These are phyloP conservation scores for Arabis alpina DNA, from an alignment of 345 rosid genomes.

Conservation along the genomic window DNA sequence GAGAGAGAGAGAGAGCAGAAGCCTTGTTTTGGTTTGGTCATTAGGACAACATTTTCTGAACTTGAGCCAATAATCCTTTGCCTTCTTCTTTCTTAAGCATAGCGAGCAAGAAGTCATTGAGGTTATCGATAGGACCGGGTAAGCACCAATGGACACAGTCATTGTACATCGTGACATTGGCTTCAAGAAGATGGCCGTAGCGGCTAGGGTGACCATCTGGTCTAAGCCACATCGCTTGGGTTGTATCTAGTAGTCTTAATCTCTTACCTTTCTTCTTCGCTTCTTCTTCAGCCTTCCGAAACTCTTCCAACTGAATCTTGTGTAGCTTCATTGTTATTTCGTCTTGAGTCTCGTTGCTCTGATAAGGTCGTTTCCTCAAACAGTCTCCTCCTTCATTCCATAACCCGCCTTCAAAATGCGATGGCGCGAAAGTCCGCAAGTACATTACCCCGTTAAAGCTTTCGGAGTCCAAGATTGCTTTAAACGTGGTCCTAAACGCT, in stretches of 20 bases:
- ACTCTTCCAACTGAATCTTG: slow-evolving; percentile 76
- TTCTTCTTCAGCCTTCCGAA: slow-evolving; percentile 54
- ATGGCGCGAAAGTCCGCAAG: slow-evolving; percentile 71
- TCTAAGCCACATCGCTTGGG: slow-evolving; percentile 62
- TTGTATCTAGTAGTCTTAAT: slow-evolving; percentile 64
- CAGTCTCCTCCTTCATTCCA: slow-evolving; percentile 92
- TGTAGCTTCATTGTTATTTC: slow-evolving; percentile 59
- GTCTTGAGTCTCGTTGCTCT: slow-evolving; percentile 61
- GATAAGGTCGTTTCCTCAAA: slow-evolving; percentile 55
- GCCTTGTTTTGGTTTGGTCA: slow-evolving; percentile 14
- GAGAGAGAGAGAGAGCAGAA: background rate
- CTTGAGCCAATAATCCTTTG: slow-evolving; percentile 39
- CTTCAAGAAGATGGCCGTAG: slow-evolving; percentile 66
- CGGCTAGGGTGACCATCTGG: slow-evolving; percentile 87
- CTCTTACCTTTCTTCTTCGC: slow-evolving; percentile 60
- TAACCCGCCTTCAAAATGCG: slow-evolving; percentile 78
- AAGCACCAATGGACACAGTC: slow-evolving; percentile 97
- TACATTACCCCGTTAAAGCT: slow-evolving; percentile 63
- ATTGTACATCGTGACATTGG: slow-evolving; percentile 69
- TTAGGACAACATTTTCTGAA: slow-evolving; percentile 38
- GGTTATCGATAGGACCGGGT: slow-evolving; percentile 83
- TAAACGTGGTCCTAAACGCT: slow-evolving; percentile 72
- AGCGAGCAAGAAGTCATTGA: slow-evolving; percentile 78
- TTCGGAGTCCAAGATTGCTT: slow-evolving; percentile 53
- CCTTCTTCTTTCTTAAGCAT: slow-evolving; percentile 88